phyloP scores from a whole-genome alignment of 2,329 filamentous ascomycete genomes.

The Ophiocordyceps camponoti-floridani region DNA sequence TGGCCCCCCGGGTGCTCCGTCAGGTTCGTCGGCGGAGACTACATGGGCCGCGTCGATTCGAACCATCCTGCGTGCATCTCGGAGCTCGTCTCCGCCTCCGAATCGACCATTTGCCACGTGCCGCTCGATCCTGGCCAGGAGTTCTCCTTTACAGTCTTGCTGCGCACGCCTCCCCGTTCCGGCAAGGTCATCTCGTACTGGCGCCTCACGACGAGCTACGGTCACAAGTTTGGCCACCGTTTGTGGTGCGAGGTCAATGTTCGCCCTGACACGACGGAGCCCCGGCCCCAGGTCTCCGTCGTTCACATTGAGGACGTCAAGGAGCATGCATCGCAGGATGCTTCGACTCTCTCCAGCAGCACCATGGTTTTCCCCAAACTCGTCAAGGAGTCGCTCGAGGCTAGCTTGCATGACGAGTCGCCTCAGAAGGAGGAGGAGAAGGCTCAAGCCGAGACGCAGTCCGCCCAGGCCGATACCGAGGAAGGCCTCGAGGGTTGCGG shows the following conservation, averaged over 20 bases:
- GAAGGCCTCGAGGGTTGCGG: conserved; percentile 30
- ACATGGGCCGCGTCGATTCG: conserved; percentile 84
- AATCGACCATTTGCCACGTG: conserved; percentile 60
- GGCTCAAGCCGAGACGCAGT: conserved; percentile 31
- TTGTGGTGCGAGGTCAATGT: conserved; percentile 89
- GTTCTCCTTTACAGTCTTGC: conserved; percentile 63
- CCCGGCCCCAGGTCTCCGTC: conserved; percentile 8
- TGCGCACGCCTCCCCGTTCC: conserved; percentile 61
- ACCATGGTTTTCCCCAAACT: conserved; percentile 95
- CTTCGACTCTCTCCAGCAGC: conserved; percentile 22
- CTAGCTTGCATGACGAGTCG: conserved; percentile 53
- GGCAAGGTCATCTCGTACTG: conserved; percentile 89
- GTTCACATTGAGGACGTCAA: conserved; percentile 9
- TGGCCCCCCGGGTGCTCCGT: conserved; percentile 89
- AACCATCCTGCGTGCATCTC: conserved; percentile 60
- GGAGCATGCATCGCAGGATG: conserved; percentile 11
- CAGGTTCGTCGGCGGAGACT: conserved; percentile 83
- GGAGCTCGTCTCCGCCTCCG: conserved; percentile 60
- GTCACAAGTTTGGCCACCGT: conserved; percentile 74
- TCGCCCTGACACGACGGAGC: conserved; percentile 16
- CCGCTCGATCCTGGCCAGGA: conserved; percentile 57
- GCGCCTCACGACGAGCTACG: conserved; percentile 71
- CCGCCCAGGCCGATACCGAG: conserved; percentile 27
- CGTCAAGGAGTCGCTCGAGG: conserved; percentile 76
- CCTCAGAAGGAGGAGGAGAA: conserved; percentile 24